Evolutionary conservation across 176 grass and related monocot genomes (phyloP).

Genomic region (Carex scoparia): DNA sequence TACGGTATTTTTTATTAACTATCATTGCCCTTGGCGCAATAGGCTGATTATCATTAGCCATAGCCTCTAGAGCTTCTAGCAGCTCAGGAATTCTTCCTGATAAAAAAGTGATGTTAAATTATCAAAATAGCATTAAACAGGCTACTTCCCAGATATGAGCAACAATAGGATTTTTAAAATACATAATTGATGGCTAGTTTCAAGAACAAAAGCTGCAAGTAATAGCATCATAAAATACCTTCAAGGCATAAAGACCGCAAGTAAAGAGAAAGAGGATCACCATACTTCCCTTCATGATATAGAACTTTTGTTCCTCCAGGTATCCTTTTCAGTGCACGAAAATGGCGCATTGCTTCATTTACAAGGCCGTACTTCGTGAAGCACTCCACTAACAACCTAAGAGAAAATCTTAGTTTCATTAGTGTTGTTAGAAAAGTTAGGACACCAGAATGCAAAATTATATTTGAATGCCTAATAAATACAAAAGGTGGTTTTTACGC

Average conservation of each 20-base stretch:
- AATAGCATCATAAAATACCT: conserved; percentile 37
- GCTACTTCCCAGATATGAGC: not conserved
- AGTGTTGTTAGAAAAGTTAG: not conserved
- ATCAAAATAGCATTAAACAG: conserved; percentile 44
- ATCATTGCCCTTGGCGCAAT: conserved; percentile 88
- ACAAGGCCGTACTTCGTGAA: conserved; percentile 94
- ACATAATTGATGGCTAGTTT: conserved; percentile 30
- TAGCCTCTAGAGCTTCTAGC: conserved; percentile 91
- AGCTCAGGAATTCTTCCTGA: conserved; percentile 90
- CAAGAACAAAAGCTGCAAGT: conserved; percentile 17
- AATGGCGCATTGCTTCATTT: conserved; percentile 96
- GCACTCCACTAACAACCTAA: conserved; percentile 89
- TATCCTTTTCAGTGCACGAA: conserved; percentile 78
- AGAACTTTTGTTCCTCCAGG: conserved; percentile 73
- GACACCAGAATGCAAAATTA: not conserved
- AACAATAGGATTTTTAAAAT: conserved; percentile 29
- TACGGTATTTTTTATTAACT: conserved; percentile 90
- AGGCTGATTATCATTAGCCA: conserved; percentile 65
- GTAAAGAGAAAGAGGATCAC: conserved; percentile 96
- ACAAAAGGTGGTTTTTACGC: conserved; percentile 51
- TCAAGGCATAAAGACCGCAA: conserved; percentile 80
- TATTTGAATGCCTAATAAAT: conserved; percentile 12
- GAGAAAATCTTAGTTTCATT: conserved; percentile 25
- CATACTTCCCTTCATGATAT: conserved; percentile 80
- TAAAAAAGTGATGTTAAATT: conserved; percentile 59